Conservation (phyloP, 805 yeast species). For the baker's yeast (Saccharomyces cerevisiae) region DNA sequence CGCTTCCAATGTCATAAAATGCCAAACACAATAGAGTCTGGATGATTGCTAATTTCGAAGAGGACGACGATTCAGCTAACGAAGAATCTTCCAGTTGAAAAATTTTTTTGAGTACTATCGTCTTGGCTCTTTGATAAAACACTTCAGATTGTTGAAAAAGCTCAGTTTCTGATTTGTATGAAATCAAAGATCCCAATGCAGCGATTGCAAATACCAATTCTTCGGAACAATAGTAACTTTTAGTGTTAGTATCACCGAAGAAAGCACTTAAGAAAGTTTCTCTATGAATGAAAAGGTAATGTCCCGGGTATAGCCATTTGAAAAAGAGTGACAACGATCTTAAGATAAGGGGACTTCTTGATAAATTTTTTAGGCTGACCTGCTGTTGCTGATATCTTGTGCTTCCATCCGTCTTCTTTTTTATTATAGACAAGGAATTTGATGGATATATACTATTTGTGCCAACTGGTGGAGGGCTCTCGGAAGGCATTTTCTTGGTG, state of each 20-base stretch:
- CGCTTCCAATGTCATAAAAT: slow-evolving; percentile 49
- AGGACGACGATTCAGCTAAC: slow-evolving; percentile 26
- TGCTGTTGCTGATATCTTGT: slow-evolving; percentile 6
- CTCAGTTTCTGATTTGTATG: slow-evolving; percentile 26
- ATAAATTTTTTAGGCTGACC: slow-evolving; percentile 13
- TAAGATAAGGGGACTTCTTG: slow-evolving; percentile 20
- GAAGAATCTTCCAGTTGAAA: slow-evolving; percentile 25
- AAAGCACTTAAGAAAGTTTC: slow-evolving; percentile 53
- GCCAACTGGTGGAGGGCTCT: slow-evolving; percentile 6
- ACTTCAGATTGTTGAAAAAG: slow-evolving; percentile 32
- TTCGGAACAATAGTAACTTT: slow-evolving; percentile 42
- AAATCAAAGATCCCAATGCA: slow-evolving; percentile 45
- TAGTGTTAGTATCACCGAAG: slow-evolving; percentile 33
- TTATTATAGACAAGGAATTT: slow-evolving; percentile 20
- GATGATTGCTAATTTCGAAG: slow-evolving; percentile 41
- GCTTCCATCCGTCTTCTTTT: slow-evolving; percentile 4
- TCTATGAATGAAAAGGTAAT: slow-evolving; percentile 48
- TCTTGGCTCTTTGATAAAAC: slow-evolving; percentile 42
- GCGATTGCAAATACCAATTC: slow-evolving; percentile 45
- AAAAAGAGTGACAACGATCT: slow-evolving; percentile 33
- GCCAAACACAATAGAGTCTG: slow-evolving; percentile 48
- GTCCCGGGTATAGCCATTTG: slow-evolving; percentile 55
- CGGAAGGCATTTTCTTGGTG: background rate
- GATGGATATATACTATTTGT: slow-evolving; percentile 23
- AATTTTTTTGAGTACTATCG: slow-evolving; percentile 33